Evolutionary conservation across 495 filamentous ascomycete genomes (phyloP).

Genomic region (Halenospora varia): DNA sequence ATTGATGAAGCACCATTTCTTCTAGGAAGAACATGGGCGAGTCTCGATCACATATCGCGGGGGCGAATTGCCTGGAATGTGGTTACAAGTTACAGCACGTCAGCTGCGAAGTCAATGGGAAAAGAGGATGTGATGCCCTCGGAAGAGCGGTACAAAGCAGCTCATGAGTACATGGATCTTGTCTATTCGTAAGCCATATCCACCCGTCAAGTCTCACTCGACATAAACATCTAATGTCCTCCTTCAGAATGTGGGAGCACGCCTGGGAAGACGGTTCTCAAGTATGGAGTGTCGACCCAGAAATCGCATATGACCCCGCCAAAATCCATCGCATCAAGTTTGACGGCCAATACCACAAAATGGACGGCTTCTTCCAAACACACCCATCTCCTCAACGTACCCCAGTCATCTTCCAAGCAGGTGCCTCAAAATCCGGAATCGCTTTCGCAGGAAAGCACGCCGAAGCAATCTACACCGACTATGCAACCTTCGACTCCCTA

Average conservation of each 20-base stretch:
- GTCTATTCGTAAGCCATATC: not conserved
- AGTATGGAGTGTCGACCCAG: slow-evolving; percentile 44
- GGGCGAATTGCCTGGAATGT: not conserved
- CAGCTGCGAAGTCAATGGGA: not conserved
- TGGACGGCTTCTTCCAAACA: slow-evolving; percentile 47
- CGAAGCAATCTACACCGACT: slow-evolving; percentile 58
- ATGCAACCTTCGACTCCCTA: slow-evolving; percentile 45
- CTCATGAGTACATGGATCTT: not conserved
- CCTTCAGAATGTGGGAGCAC: slow-evolving; percentile 44
- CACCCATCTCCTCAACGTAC: slow-evolving; percentile 59
- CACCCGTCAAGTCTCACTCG: not conserved
- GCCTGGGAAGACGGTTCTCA: slow-evolving; percentile 53
- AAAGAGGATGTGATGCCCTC: not conserved
- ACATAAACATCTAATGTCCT: not conserved
- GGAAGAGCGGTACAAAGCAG: not conserved
- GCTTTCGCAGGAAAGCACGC: slow-evolving; percentile 57
- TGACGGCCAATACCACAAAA: slow-evolving; percentile 40
- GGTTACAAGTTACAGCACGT: not conserved
- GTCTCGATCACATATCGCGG: not conserved
- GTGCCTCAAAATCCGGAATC: slow-evolving; percentile 51
- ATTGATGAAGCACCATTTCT: not conserved
- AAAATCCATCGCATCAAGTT: slow-evolving; percentile 58
- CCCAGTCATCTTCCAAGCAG: slow-evolving; percentile 60
- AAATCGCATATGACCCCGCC: slow-evolving; percentile 48
- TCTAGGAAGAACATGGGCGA: not conserved